phyloP scores from a whole-genome alignment of 2,329 filamentous ascomycete species.

The Cladosporium sp. region DNA sequence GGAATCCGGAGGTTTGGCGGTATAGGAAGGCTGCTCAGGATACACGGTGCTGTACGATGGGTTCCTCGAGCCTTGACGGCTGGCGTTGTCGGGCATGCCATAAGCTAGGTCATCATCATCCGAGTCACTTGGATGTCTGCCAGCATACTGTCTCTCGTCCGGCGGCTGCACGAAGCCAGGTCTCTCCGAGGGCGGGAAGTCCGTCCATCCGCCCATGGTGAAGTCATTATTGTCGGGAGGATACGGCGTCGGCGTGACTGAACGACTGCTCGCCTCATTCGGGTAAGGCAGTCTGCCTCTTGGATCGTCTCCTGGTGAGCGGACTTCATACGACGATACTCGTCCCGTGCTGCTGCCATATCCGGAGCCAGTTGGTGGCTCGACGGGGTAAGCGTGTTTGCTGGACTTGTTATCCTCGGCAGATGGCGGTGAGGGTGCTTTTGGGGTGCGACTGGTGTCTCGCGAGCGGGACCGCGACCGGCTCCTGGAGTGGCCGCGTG shows the following conservation, averaged over 20 bases:
- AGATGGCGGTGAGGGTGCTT: conserved; percentile 5
- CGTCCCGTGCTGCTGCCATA: conserved; percentile 1
- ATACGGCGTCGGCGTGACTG: conserved; percentile 20
- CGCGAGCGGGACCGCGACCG: conserved; percentile 9
- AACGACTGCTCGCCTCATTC: conserved; percentile 2
- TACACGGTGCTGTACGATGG: conserved; percentile 15
- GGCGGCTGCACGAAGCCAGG: conserved; percentile 31
- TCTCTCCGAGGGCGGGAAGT: conserved; percentile 42
- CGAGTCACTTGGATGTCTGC: conserved; percentile 11
- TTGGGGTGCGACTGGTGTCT: neutral
- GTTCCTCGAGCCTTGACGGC: conserved; percentile 12
- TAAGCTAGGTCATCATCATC: conserved; percentile 32
- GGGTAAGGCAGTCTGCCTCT: conserved; percentile 17
- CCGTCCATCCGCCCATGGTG: conserved; percentile 42
- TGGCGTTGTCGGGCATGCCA: conserved; percentile 17
- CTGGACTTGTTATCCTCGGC: conserved; percentile 5
- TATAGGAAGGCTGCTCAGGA: conserved; percentile 16
- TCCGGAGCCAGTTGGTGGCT: neutral
- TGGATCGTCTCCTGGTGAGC: conserved; percentile 30
- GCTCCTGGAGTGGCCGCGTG: conserved; percentile 7
- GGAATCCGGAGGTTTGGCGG: conserved; percentile 9
- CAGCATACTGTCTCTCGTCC: conserved; percentile 16
- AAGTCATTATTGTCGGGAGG: conserved; percentile 29
- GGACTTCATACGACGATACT: conserved; percentile 33
- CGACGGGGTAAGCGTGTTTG: conserved; percentile 8